phyloP scores from a whole-genome alignment of 2,329 filamentous ascomycete species.

The Fusarium sp. region DNA sequence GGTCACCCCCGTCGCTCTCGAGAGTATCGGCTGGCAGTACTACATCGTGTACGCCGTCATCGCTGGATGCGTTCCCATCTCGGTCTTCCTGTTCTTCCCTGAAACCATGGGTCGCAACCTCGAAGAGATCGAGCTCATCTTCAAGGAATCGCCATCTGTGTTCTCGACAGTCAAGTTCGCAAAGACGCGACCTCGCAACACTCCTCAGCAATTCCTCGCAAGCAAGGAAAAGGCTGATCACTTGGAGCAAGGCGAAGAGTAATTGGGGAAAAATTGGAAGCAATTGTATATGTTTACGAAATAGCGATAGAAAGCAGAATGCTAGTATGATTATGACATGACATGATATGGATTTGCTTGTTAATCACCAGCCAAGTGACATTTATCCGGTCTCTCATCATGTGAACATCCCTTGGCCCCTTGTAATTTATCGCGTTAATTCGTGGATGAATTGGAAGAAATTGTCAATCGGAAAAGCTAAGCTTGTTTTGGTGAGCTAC shows the following conservation, averaged over 20 bases:
- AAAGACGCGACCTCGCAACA: slow-evolving; percentile 20
- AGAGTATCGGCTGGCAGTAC: slow-evolving; percentile 65
- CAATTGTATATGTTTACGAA: not conserved
- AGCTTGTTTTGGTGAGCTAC: not conserved
- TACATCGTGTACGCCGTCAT: slow-evolving; percentile 56
- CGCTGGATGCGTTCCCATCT: slow-evolving; percentile 55
- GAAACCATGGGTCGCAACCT: slow-evolving; percentile 48
- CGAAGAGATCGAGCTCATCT: slow-evolving; percentile 45
- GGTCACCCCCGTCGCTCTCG: slow-evolving; percentile 71
- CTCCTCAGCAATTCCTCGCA: slow-evolving; percentile 19
- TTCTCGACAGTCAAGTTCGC: slow-evolving; percentile 33
- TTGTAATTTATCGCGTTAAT: not conserved
- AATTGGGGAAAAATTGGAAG: slow-evolving; percentile 2
- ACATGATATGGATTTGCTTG: not conserved
- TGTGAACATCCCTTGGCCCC: not conserved
- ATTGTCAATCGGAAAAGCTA: slow-evolving; percentile 1
- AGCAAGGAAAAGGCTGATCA: slow-evolving; percentile 25
- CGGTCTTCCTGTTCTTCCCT: slow-evolving; percentile 51
- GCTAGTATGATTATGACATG: slow-evolving; percentile 27
- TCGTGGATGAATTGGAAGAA: slow-evolving; percentile 22
- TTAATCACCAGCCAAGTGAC: not conserved
- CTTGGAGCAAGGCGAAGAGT: slow-evolving; percentile 9
- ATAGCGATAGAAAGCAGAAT: slow-evolving; percentile 14
- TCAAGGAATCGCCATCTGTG: slow-evolving; percentile 31
- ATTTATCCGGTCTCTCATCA: slow-evolving; percentile 14